Evolutionary conservation across 1,139 yeast species (phyloP).

Genomic region (Blastobotrys persicus): DNA sequence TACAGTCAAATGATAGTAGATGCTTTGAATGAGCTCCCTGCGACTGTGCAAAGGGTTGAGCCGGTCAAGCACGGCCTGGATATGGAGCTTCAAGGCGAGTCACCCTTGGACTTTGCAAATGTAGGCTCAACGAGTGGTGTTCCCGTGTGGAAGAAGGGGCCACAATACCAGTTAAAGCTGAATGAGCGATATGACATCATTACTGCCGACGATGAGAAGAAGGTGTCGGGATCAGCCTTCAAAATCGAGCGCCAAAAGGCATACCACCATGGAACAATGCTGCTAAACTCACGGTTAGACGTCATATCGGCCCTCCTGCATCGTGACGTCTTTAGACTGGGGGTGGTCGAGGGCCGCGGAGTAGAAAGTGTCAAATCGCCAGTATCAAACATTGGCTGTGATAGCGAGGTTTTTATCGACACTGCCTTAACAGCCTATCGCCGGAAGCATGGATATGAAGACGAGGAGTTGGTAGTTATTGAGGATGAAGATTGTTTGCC

Average conservation of each 20-base stretch:
- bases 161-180: conserved; percentile 42
- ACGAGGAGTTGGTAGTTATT: conserved; percentile 19
- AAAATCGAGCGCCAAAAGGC: conserved; percentile 80
- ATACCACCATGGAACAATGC: conserved; percentile 96
- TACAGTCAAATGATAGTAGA: conserved; percentile 57
- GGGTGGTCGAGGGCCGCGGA: conserved; percentile 55
- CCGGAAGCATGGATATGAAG: conserved; percentile 20
- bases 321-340: conserved; percentile 45
- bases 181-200: conserved; percentile 82
- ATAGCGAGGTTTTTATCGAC: conserved; percentile 47
- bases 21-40: conserved; percentile 45
- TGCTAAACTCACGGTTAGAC: conserved; percentile 62
- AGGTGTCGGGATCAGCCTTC: conserved; percentile 89
- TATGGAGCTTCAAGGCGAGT: not conserved
- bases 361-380: conserved; percentile 77
- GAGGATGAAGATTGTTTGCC: conserved; percentile 42
- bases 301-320: conserved; percentile 57
- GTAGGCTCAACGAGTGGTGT: conserved; percentile 5
- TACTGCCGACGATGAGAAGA: conserved; percentile 45
- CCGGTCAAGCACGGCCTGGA: conserved; percentile 3
- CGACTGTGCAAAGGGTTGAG: conserved; percentile 11
- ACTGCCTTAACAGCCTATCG: conserved; percentile 48
- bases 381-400: conserved; percentile 61
- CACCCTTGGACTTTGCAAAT: not conserved
- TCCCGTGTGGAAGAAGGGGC: conserved; percentile 28